A percentile compares a stretch with the other conserved stretches of the same genome.
Conservation (phyloP, 2,329 filamentous ascomycete genomes). For the Trichoderma atroviride region DNA sequence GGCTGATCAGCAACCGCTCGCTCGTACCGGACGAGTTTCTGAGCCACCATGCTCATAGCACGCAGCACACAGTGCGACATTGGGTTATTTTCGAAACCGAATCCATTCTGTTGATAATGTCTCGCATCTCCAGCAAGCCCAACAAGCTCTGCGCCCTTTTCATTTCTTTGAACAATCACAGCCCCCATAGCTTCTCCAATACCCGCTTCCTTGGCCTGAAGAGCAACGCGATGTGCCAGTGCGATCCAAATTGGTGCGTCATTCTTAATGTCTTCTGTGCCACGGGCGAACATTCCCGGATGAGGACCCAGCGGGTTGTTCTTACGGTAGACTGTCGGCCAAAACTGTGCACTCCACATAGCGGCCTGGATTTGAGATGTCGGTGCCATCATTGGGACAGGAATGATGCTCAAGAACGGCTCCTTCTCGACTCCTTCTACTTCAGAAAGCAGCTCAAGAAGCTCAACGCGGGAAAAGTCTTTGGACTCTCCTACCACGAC, state of each 20-base stretch:
- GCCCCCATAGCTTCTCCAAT: slow-evolving; percentile 73
- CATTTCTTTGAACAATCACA: slow-evolving; percentile 69
- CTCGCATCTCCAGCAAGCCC: slow-evolving; percentile 77
- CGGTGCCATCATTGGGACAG: slow-evolving; percentile 72
- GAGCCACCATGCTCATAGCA: slow-evolving; percentile 80
- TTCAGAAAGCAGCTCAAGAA: slow-evolving; percentile 51
- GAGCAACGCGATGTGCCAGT: slow-evolving; percentile 66
- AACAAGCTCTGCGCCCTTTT: slow-evolving; percentile 59
- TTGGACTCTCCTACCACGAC: slow-evolving; percentile 57
- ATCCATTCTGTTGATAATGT: slow-evolving; percentile 58
- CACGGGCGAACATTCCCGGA: slow-evolving; percentile 70
- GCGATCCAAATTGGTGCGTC: slow-evolving; percentile 69
- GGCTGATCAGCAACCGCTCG: slow-evolving; percentile 45
- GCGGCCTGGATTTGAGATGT: slow-evolving; percentile 75
- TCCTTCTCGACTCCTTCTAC: slow-evolving; percentile 56
- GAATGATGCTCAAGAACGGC: slow-evolving; percentile 63
- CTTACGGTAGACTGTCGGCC: slow-evolving; percentile 84
- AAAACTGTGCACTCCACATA: slow-evolving; percentile 74
- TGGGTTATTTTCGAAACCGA: slow-evolving; percentile 63
- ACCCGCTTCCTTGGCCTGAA: slow-evolving; percentile 58
- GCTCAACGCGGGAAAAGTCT: slow-evolving; percentile 56
- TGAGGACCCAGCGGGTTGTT: slow-evolving; percentile 86
- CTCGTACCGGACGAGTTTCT: slow-evolving; percentile 63
- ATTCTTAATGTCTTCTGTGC: slow-evolving; percentile 67
- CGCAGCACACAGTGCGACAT: slow-evolving; percentile 79